These are phyloP conservation scores for Ceratocystis harringtonii DNA, from an alignment of 2,329 filamentous ascomycete species.

Conservation along the genomic window DNA sequence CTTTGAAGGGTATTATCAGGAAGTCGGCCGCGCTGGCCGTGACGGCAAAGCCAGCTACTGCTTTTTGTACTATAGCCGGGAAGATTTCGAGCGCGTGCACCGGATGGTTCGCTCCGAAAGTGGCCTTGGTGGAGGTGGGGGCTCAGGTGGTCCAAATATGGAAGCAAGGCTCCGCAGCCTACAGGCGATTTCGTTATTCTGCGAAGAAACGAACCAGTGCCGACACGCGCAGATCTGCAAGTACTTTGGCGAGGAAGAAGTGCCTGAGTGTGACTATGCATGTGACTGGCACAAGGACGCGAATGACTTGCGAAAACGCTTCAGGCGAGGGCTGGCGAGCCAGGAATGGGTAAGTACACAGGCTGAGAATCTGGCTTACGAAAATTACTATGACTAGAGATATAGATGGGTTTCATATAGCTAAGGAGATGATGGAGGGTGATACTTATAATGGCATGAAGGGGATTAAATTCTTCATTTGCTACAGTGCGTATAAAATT, in stretches of 20 bases:
- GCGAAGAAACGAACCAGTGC: conserved; percentile 59
- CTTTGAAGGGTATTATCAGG: conserved; percentile 93
- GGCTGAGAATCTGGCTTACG: conserved; percentile 41
- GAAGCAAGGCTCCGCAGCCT: conserved; percentile 47
- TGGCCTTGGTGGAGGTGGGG: neutral
- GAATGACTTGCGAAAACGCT: conserved; percentile 40
- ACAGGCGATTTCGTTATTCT: conserved; percentile 59
- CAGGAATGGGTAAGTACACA: conserved; percentile 52
- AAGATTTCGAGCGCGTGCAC: conserved; percentile 64
- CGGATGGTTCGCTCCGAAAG: conserved; percentile 31
- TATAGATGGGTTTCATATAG: neutral
- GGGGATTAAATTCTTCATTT: neutral
- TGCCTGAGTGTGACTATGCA: conserved; percentile 53
- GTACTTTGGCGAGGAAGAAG: conserved; percentile 57
- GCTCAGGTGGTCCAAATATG: conserved; percentile 6
- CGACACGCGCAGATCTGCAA: conserved; percentile 59
- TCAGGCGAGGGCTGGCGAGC: conserved; percentile 39
- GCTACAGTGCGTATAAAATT: neutral
- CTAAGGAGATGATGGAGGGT: neutral
- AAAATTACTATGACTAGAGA: conserved; percentile 34
- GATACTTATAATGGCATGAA: neutral
- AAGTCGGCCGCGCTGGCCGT: conserved; percentile 78
- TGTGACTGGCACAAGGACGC: conserved; percentile 67
- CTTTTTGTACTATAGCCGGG: conserved; percentile 79
- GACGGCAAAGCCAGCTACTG: conserved; percentile 79